These are phyloP conservation scores for Aphanoascus verrucosus DNA, from an alignment of 2,329 filamentous ascomycete species.

Conservation along the genomic window DNA sequence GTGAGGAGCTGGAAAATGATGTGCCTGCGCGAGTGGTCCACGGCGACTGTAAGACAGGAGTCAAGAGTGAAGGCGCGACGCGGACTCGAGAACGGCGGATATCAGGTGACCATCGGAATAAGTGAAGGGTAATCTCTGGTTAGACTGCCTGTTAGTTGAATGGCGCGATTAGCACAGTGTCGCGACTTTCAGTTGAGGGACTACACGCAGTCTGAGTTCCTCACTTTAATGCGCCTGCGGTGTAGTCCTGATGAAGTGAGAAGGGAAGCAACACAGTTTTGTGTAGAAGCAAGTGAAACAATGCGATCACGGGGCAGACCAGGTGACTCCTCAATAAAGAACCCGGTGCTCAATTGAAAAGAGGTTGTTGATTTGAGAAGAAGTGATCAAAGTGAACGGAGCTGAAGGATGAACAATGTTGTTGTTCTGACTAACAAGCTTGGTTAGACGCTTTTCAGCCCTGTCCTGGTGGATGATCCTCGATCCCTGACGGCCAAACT, in stretches of 20 bases:
- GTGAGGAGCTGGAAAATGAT: not conserved
- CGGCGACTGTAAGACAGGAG: not conserved
- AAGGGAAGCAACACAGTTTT: no score
- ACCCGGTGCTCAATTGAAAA: no score
- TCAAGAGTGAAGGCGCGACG: not conserved
- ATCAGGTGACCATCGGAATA: not conserved
- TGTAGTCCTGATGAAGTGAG: not conserved
- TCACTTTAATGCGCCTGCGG: not conserved
- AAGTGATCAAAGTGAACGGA: not conserved
- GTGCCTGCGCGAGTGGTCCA: no score
- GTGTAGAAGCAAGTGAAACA: not conserved
- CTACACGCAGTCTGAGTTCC: not conserved
- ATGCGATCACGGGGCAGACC: not conserved
- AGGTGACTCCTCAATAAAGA: not conserved
- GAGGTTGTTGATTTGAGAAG: no score
- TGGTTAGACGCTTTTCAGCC: not conserved
- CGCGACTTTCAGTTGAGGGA: not conserved
- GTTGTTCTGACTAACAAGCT: constrained; percentile 1
- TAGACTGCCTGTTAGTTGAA: not conserved
- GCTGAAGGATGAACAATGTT: no score
- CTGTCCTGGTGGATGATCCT: not conserved
- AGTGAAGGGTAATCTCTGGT: not conserved
- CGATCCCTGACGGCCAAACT: not conserved
- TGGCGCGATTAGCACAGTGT: not conserved
- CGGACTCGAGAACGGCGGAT: not conserved